Evolutionary conservation across 2,329 filamentous ascomycete species (phyloP), one percentile per base, ranked within the genome.

Genomic region (Penicillium sumatraense): DNA sequence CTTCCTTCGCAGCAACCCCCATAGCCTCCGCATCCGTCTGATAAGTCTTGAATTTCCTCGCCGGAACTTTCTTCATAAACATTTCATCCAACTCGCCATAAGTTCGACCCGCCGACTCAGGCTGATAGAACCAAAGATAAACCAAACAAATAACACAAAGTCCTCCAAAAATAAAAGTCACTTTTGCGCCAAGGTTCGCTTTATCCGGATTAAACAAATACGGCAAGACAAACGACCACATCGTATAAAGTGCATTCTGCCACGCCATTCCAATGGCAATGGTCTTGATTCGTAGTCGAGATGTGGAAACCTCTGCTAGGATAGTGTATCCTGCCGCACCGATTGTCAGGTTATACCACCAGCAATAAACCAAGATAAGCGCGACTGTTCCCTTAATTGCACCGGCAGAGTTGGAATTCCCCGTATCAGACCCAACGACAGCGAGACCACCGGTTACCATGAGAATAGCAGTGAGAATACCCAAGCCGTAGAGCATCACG

Each of bases 271-370:
- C 74, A 42, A 76, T 72, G 5, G 72, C 70, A 24, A 76, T 68
- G 14, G 77, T 79, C 57, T 76, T 75, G 54, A 74, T 72, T 2
- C 74, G 66, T 6, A 78, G 68, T 8, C 72, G 68, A 1, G 73
- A 65, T 1, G 75, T 76, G 0, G 76, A 63, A 7, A 73, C 69
- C 55, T 78, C 76, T 6, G 68, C 69, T 42, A 79, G 66, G 26
- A 76, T 58, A 0, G 73, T 71, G 53, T 70, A 78, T 5, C 72
- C 72, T 1, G 74, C 74, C 2, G 75, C 67, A 11, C 76, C 77
- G 23, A 80, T 77, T 13, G 72, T 74, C 46, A 75, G 66, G 45
- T 77, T 77, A 56, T 69, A 78, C 51, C 69, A 65, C 60, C 68
- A 77, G 61, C 67, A 69, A 59, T 74, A 78, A 13, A 78, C 51